phyloP scores from a whole-genome alignment of 805 yeast genomes.

The Metschnikowia corniflorae region DNA sequence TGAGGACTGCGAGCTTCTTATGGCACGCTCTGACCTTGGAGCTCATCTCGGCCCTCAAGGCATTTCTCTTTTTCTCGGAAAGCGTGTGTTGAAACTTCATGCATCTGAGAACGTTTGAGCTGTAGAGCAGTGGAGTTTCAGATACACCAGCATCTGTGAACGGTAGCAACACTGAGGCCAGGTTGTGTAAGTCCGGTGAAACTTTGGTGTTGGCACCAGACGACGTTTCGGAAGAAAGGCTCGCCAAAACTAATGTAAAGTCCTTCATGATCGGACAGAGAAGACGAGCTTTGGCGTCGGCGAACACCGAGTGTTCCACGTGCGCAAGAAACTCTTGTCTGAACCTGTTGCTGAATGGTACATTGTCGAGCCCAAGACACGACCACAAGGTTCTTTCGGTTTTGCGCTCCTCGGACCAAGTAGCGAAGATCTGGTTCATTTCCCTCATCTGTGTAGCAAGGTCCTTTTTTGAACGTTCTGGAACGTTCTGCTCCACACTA shows the following conservation, averaged over 20 bases:
- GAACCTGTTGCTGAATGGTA: neutral
- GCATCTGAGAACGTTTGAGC: neutral
- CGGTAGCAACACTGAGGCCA: neutral
- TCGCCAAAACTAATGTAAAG: neutral
- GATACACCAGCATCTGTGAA: neutral
- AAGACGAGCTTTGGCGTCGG: neutral
- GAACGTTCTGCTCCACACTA: neutral
- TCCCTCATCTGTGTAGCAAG: too few relatives aligned
- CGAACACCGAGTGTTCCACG: neutral
- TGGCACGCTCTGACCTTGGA: neutral
- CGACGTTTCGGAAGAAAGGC: neutral
- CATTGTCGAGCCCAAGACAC: constrained; percentile 1
- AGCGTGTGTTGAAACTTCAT: neutral
- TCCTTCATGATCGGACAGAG: neutral
- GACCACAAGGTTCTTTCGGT: constrained; percentile 1
- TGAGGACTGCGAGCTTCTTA: neutral
- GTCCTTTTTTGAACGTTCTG: too few relatives aligned
- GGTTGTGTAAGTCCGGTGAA: neutral
- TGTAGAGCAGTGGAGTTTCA: too few relatives aligned
- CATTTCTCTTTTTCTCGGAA: neutral
- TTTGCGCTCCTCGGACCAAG: neutral
- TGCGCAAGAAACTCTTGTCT: neutral
- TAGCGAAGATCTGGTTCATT: too few relatives aligned
- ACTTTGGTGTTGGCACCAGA: neutral
- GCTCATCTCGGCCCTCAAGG: neutral